Evolutionary conservation across 257 asterid genomes (phyloP), one percentile per base, ranked within the genome.

Genomic region (Jacaranda mimosifolia): DNA sequence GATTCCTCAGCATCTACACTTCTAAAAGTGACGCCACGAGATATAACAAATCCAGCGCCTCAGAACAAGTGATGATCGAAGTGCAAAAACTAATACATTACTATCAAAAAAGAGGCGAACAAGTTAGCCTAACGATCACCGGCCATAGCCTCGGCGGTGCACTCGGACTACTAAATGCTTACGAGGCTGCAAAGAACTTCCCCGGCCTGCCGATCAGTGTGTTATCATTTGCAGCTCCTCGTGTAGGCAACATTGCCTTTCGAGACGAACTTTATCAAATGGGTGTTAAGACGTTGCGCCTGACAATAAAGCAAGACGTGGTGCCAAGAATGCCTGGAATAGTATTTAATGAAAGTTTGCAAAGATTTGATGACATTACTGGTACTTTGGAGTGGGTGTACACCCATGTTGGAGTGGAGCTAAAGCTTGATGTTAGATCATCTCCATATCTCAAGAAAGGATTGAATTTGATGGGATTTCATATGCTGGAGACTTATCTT

Each of bases 81-180:
- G 64, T 91, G 1, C 83, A 79, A 36, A 76, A 11, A 4, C 9
- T 92, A 21, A 74, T 91, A 0, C 42, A 88, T 69, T 75, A 69
- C 8, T 92, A 88, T 82, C 80, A 58, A 11, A 68, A 32, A 18
- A 59, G 45, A 60, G 87, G 92, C 5, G 89, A 92, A 78, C 74
- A 86, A 43, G 90, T 89, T 2, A 89, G 97, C 87, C 84, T 91
- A 1, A 92, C 97, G 38, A 82, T 91, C 74, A 89, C 96, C 3
- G 97, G 98, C 26, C 98, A 91, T 10, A 89, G 97, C 83, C 69
- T 92, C 39, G 96, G 98, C 7, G 98, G 94, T 49, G 97, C 94
- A 1, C 68, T 92, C 80, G 94, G 89, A 18, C 85, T 91, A 4
- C 79, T 92, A 13, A 92, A 91, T 56, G 97, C 97, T 11, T 92